Conservation (phyloP, 768 basidiomycete species). For the Mycena sanguinolenta region DNA sequence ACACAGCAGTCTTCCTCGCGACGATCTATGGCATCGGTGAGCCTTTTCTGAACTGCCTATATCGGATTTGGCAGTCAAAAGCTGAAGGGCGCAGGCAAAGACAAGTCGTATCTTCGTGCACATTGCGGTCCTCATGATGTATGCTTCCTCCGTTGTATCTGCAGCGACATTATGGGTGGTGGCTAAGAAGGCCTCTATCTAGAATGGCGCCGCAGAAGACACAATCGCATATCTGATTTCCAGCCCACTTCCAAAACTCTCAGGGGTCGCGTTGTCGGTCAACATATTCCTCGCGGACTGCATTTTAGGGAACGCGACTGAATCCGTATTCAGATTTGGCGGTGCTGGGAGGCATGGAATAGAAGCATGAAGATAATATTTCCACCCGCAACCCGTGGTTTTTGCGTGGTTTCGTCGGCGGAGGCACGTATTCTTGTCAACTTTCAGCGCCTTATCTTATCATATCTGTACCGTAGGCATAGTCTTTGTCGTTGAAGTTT, state of each 20-base stretch:
- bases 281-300: neutral
- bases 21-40: neutral
- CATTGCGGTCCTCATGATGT: neutral
- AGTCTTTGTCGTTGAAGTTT: neutral
- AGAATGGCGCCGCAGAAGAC: neutral
- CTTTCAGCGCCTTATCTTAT: too few species aligned
- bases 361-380: neutral
- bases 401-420: neutral
- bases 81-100: neutral
- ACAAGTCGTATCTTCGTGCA: neutral
- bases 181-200: neutral
- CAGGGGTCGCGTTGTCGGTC: neutral
- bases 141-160: neutral
- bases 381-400: neutral
- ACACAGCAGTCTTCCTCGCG: neutral
- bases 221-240: neutral
- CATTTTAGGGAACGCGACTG: neutral
- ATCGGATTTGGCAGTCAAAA: neutral
- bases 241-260: neutral
- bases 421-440: neutral
- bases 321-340: neutral
- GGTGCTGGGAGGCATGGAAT: neutral
- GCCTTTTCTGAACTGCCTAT: neutral
- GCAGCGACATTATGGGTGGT: neutral
- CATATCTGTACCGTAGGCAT: too few species aligned